These are phyloP conservation scores for Arthrobotrys musiformis DNA, from an alignment of 2,329 filamentous ascomycete genomes.

Conservation along the genomic window DNA sequence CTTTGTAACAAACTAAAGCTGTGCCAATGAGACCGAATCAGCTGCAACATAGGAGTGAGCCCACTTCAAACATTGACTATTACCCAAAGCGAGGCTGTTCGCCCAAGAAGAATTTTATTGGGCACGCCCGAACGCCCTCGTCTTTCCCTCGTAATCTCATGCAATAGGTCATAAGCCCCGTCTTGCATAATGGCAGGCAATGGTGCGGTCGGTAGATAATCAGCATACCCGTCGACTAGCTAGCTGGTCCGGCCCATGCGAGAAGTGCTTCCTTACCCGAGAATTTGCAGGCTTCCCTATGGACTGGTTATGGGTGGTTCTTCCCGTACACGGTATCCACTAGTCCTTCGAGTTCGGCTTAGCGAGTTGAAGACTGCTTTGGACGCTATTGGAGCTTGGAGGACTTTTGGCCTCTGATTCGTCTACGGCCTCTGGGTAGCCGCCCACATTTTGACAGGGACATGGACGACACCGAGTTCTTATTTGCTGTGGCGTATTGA, in stretches of 20 bases:
- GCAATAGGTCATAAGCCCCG: constrained; percentile 55
- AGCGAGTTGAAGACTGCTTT: constrained; percentile 50
- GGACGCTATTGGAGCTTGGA: constrained; percentile 54
- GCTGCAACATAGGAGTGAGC: constrained; percentile 29
- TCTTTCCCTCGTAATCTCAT: constrained; percentile 40
- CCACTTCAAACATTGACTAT: constrained; percentile 1
- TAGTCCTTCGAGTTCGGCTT: constrained; percentile 51
- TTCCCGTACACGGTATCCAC: constrained; percentile 54
- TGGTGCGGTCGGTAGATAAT: constrained; percentile 54
- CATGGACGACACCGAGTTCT: constrained; percentile 27
- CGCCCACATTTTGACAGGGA: constrained; percentile 52
- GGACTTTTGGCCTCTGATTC: constrained; percentile 44
- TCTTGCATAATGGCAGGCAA: constrained; percentile 37
- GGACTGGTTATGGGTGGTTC: constrained; percentile 40
- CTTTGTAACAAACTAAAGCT: background rate
- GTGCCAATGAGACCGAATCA: constrained; percentile 41
- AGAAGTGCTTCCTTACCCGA: constrained; percentile 53
- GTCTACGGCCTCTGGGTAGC: constrained; percentile 43
- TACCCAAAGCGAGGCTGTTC: constrained; percentile 25
- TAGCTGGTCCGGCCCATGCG: constrained; percentile 32
- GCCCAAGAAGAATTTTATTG: constrained; percentile 24
- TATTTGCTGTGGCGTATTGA: constrained; percentile 49
- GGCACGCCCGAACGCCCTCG: constrained; percentile 9
- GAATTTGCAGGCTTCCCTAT: constrained; percentile 43
- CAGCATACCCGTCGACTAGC: constrained; percentile 52